Evolutionary conservation across 208 protist species (phyloP), one percentile per base, ranked within the genome.

Genomic region (Acanthamoeba culbertsoni): DNA sequence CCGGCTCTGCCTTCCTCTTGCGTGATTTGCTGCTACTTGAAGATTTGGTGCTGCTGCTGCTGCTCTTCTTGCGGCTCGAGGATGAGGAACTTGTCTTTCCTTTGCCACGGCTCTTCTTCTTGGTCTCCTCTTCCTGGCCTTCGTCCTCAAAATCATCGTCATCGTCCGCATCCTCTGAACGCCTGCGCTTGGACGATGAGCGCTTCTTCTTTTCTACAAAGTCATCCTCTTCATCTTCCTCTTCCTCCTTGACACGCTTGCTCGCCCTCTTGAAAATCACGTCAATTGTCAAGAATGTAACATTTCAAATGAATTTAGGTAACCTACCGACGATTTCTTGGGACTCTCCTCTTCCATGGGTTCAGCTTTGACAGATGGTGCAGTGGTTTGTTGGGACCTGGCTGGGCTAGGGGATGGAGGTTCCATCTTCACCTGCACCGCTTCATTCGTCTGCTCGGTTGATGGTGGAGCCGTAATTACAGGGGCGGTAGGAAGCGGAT

Each of bases 1-100:
- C 62, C 37, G 28, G 26, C 10, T 91, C 57, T 23, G 84, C 84
- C 62, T 91, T 91, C 35, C 84, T 37, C 84, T 91, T 91, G 55
- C 84, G 84, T 23, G 65, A 75, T 23, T 31, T n/a, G 31, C 55
- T 14, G 28, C 5, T 31, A 42, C 35, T 75, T 75, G 73, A 57
- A 1, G 73, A 51, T 33, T 33, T 84, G 71, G 37, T 84, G 65
- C 4, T 42, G 65, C 65, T 42, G 73, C 71, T 79, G 42, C 71
- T 79, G 20, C 23, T 79, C 71, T 79, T 79, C 71, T 45, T 51
- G 71, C 40, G 35, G 20, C 45, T 65, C 59, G 33, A 45, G 14
- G 65, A 75, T 1, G 65, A 75, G 1, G 65, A 45, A 37, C 18
- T 45, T 3, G n/a, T 75, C 18, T 33, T 71, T 23, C 10, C 33